Evolutionary conservation across 129 eudicot species (phyloP).

Genomic region (Saussurea involucrata): DNA sequence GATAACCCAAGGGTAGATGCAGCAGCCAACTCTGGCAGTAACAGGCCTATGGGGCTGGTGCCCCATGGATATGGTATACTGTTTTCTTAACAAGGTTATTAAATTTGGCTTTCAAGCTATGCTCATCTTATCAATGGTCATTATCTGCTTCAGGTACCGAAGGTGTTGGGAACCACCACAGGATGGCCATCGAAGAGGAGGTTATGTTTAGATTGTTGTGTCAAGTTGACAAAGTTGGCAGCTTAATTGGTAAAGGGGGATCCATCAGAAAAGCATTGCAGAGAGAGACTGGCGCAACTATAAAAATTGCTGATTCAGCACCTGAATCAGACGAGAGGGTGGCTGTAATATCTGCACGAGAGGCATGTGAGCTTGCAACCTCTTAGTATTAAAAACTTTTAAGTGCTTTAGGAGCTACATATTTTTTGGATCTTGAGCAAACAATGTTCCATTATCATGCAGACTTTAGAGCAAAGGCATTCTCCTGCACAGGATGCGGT

Average conservation of each 20-base stretch:
- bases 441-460: conserved; percentile 7
- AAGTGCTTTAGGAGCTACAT: background rate
- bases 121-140: background rate
- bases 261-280: conserved; percentile 41
- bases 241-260: conserved; percentile 61
- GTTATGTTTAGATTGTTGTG: conserved; percentile 51
- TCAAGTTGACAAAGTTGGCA: conserved; percentile 49
- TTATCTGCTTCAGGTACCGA: conserved; percentile 35
- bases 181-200: conserved; percentile 50
- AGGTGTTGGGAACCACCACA: conserved; percentile 15
- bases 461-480: conserved; percentile 50
- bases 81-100: conserved; percentile 16
- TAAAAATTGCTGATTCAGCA: conserved; percentile 48
- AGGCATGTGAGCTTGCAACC: conserved; percentile 49
- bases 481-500: conserved; percentile 65
- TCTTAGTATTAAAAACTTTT: background rate
- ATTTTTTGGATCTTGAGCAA: too few species aligned
- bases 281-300: conserved; percentile 60
- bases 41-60: conserved; percentile 32
- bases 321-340: conserved; percentile 52
- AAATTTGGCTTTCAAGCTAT: background rate
- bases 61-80: conserved; percentile 38
- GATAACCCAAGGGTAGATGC: conserved; percentile 38
- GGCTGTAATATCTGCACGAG: conserved; percentile 58
- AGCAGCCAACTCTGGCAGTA: conserved; percentile 26